phyloP scores from a whole-genome alignment of 352 stramenopile genomes.

The Phytophthora citrophthora region DNA sequence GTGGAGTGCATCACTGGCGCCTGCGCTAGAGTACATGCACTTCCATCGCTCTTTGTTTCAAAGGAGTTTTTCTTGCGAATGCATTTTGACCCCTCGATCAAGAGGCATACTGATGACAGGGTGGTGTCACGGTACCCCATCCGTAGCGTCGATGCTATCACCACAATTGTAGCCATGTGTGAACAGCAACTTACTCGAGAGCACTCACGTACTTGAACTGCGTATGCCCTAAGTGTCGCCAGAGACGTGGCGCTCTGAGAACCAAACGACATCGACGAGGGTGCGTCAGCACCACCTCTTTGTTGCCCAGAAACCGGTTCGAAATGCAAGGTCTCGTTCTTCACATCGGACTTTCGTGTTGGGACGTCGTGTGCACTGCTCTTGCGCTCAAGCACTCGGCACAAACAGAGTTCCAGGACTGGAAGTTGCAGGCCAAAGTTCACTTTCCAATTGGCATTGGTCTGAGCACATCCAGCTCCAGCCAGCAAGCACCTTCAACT shows the following conservation, averaged over 20 bases:
- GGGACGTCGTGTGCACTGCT: conserved; percentile 9
- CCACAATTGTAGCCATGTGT: not conserved
- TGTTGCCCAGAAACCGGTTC: conserved; percentile 1
- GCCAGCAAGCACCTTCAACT: not conserved
- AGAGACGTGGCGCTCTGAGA: not conserved
- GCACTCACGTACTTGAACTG: not conserved
- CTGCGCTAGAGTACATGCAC: too few relatives aligned
- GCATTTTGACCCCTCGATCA: too few relatives aligned
- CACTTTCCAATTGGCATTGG: conserved; percentile 43
- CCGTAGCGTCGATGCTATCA: too few relatives aligned
- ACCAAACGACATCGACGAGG: not conserved
- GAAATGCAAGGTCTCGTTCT: conserved; percentile 16
- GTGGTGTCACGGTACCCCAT: too few relatives aligned
- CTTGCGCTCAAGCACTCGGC: not conserved
- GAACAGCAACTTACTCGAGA: conserved; percentile 4
- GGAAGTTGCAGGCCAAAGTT: not conserved
- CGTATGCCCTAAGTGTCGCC: conserved; percentile 8
- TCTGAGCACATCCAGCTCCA: conserved; percentile 14
- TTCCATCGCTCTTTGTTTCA: too few relatives aligned
- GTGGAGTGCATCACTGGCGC: too few relatives aligned
- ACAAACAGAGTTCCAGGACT: not conserved
- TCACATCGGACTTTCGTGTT: conserved; percentile 8
- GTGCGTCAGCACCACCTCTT: conserved; percentile 8
- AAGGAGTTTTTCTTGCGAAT: too few relatives aligned
- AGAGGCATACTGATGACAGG: too few relatives aligned